Evolutionary conservation across 2,329 filamentous ascomycete genomes (phyloP), one percentile per base, ranked within the genome.

Genomic region (Macroventuria anomochaeta): DNA sequence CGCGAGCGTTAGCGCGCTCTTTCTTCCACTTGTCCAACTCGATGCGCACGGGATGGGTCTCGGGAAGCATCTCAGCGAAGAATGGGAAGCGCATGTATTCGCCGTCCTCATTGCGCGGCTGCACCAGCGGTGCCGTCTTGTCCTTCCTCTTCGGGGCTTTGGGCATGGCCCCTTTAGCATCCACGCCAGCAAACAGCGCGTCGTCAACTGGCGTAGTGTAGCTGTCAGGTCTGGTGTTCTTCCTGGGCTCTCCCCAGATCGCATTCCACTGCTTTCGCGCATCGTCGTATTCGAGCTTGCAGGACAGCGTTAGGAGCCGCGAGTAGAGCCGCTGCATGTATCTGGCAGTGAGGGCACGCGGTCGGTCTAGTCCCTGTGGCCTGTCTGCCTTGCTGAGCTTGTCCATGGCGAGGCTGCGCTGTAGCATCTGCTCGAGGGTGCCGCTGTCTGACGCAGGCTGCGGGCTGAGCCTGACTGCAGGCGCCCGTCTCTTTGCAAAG

Each of bases 281-380:
- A 1, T 60, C 46, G 58, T 79, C 64, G 62, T 71, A 79, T 8
- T 71, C 69, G 63, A 80, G 71, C 38, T 75, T 67, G 32, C 78
- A 77, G 62, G 75, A 77, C 48, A 77, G 70, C 2, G 55, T 56
- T 44, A 80, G 75, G 6, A 81, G 63, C 20, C 65, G 67, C 5
- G 66, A 59, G 70, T 79, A 82, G 13, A 82, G 55, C 26, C 78
- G 71, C 46, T 69, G 69, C 80, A 83, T 81, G 50, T 73, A 76
- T 8, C 77, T 73, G 10, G 67, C 55, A 2, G 73, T 80, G 28
- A 81, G 68, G n/a, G 42, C 55, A 46, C 77, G 75, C 1, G 71
- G 72, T 2, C 65, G 57, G 4, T 65, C 39, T 18, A 58, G 53
- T 36, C 64, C 67, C 21, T 55, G 55, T 1, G 63, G 66, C 33